Conservation (phyloP, 2,329 filamentous ascomycete species). For the Cladosporium oxysporum region DNA sequence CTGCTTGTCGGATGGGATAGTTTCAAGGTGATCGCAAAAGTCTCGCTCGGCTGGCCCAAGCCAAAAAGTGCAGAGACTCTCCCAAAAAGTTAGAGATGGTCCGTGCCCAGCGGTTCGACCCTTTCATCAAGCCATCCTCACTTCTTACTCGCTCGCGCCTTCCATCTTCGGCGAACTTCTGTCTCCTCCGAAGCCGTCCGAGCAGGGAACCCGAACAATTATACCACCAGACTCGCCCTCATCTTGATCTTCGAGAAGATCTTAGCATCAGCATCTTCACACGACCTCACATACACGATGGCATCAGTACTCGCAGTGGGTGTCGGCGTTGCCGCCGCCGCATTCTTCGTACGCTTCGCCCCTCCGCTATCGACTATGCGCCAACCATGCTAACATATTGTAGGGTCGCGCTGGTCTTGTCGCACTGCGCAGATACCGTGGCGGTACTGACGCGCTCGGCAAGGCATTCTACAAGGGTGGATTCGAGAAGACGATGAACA, state of each 20-base stretch:
- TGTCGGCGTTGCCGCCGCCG: slow-evolving; percentile 63
- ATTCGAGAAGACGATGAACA: slow-evolving; percentile 95
- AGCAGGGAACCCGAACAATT: background rate
- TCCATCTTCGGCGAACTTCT: slow-evolving; percentile 1
- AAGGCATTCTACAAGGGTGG: slow-evolving; percentile 97
- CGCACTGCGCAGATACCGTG: slow-evolving; percentile 79
- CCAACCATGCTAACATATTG: slow-evolving; percentile 10
- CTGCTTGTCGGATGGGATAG: background rate
- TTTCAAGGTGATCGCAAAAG: slow-evolving; percentile 14
- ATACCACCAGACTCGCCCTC: background rate
- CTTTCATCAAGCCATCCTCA: background rate
- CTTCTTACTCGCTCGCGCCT: no score
- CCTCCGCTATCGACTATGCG: slow-evolving; percentile 13
- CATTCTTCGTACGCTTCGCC: slow-evolving; percentile 62
- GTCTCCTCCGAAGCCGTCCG: slow-evolving; percentile 14
- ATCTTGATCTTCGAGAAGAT: background rate
- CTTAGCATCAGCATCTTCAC: background rate
- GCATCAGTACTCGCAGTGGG: slow-evolving; percentile 61
- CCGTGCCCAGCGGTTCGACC: background rate
- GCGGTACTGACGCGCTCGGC: slow-evolving; percentile 73
- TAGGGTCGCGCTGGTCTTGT: slow-evolving; percentile 92
- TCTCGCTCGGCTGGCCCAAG: slow-evolving; percentile 1
- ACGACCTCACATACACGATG: slow-evolving; percentile 45
- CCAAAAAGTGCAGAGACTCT: background rate
- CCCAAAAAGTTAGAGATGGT: slow-evolving; percentile 10